These are phyloP conservation scores for Tephrocybe sp. DNA, from an alignment of 768 basidiomycete genomes.

Conservation along the genomic window DNA sequence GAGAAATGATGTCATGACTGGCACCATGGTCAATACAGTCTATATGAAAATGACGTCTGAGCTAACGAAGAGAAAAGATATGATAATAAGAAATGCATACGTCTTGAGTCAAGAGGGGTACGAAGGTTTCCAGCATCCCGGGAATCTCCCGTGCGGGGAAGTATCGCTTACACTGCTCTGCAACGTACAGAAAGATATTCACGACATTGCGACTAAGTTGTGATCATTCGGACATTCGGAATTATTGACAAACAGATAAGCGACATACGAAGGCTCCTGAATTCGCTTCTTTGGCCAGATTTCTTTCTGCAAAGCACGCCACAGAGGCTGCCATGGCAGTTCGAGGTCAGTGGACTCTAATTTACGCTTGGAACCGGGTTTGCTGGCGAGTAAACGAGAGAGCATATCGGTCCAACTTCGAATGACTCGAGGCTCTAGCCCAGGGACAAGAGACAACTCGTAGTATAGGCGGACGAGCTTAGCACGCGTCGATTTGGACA, in stretches of 20 bases:
- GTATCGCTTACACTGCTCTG: constrained; percentile 72
- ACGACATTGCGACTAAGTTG: constrained; percentile 57
- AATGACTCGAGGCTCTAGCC: constrained; percentile 68
- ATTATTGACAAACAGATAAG: constrained; percentile 2
- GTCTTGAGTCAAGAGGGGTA: constrained; percentile 70
- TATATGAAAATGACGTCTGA: constrained; percentile 22
- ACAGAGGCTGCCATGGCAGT: constrained; percentile 76
- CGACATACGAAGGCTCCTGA: constrained; percentile 55
- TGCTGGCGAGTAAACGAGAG: constrained; percentile 65
- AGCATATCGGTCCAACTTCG: constrained; percentile 82
- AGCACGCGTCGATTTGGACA: constrained; percentile 65
- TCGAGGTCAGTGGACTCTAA: constrained; percentile 66
- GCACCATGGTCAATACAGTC: constrained; percentile 71
- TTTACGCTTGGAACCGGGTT: constrained; percentile 63
- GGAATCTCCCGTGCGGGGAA: constrained; percentile 65
- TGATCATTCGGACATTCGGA: not conserved
- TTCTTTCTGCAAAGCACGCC: constrained; percentile 72
- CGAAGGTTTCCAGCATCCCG: constrained; percentile 67
- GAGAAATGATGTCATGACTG: constrained; percentile 76
- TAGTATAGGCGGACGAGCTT: constrained; percentile 77
- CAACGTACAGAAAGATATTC: constrained; percentile 73
- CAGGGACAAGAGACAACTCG: constrained; percentile 75
- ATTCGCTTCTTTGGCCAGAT: constrained; percentile 70
- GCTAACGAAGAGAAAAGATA: not conserved
- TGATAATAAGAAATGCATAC: constrained; percentile 38